Conservation (phyloP, 1,284 basidiomycete genomes). For the Pholiota adiposa region DNA sequence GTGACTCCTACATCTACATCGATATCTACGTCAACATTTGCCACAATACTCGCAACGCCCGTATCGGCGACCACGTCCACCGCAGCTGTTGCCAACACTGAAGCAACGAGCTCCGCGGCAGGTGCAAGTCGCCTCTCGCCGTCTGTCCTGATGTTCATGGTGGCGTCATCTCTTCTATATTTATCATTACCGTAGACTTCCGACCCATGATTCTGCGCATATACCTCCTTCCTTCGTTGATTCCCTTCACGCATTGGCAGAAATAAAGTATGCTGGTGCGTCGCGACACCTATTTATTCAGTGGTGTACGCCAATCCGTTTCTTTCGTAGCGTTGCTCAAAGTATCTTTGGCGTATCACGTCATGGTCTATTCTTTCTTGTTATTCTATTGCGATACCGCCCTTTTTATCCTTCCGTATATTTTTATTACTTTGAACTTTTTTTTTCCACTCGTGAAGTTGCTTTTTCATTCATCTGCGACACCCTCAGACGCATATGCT, state of each 20-base stretch:
- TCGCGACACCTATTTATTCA: background rate
- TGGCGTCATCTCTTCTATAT: conserved; percentile 3
- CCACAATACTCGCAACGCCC: conserved; percentile 4
- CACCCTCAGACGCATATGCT: background rate
- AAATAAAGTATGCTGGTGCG: too few species aligned
- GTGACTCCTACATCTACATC: conserved; percentile 11
- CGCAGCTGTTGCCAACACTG: background rate
- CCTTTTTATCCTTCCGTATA: background rate
- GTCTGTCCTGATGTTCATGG: background rate
- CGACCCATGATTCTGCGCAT: background rate
- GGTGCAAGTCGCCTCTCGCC: background rate
- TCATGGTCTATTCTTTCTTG: too few species aligned
- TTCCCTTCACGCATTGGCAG: too few species aligned
- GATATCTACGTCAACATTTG: conserved; percentile 8
- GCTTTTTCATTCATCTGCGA: background rate
- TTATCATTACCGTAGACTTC: background rate
- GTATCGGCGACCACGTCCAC: conserved; percentile 1
- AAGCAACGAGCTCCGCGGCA: conserved; percentile 6
- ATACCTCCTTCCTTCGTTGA: background rate
- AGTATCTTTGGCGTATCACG: background rate
- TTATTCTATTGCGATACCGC: background rate
- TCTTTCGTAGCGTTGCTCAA: background rate
- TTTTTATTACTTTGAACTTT: background rate
- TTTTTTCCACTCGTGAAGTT: background rate
- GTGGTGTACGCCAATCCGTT: background rate